Evolutionary conservation across 202 grass and related monocot species (phyloP).

Genomic region (Panicum virgatum): DNA sequence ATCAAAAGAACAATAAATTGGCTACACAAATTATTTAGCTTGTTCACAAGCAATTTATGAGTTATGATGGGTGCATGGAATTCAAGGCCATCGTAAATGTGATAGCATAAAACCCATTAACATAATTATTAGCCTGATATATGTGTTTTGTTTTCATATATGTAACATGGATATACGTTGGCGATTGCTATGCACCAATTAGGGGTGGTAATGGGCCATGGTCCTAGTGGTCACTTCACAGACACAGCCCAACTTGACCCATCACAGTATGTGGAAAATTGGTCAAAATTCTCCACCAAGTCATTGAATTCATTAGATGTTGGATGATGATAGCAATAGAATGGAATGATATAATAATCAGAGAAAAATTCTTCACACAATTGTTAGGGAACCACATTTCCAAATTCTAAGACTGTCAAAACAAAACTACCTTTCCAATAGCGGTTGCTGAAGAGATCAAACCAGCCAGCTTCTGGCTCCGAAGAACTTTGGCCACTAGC

Average conservation of each 20-base stretch:
- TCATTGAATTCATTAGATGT: not conserved
- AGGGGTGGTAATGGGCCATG: too few relatives aligned
- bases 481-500: slow-evolving; percentile 70
- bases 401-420: not conserved
- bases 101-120: slow-evolving; percentile 6
- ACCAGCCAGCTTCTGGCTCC: slow-evolving; percentile 89
- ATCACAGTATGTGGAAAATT: not conserved
- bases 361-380: slow-evolving; percentile 6
- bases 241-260: too few relatives aligned
- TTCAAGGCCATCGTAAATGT: slow-evolving; percentile 15
- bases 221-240: too few relatives aligned
- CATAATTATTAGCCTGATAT: slow-evolving; percentile 5
- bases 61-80: not conserved
- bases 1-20: slow-evolving; percentile 1
- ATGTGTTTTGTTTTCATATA: not conserved
- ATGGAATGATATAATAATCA: slow-evolving; percentile 8
- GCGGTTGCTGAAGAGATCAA: slow-evolving; percentile 96
- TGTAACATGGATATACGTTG: not conserved
- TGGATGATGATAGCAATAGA: not conserved
- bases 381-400: slow-evolving; percentile 10
- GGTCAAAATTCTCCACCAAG: not conserved
- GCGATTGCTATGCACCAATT: slow-evolving; percentile 7
- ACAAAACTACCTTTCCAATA: slow-evolving; percentile 85
- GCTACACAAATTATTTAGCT: slow-evolving; percentile 24
- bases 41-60: not conserved